Percentiles rank a stretch among this genome's conserved stretches.
These are phyloP conservation scores for Coemansia sp. DNA, from an alignment of 192 early-diverging fungal genomes.

Conservation along the genomic window DNA sequence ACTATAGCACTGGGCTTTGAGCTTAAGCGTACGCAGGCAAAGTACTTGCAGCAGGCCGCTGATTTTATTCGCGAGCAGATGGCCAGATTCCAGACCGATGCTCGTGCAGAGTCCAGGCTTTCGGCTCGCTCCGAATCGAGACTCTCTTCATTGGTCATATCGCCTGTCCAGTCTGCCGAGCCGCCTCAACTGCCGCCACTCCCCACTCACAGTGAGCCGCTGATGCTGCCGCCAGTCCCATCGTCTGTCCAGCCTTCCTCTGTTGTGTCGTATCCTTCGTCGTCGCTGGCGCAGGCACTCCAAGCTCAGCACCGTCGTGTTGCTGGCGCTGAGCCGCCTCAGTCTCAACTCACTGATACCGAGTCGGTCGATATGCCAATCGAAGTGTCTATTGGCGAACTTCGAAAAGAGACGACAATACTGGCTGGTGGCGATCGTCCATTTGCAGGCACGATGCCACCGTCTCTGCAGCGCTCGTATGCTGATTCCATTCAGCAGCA, in stretches of 20 bases:
- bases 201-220: background rate
- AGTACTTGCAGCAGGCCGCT: conserved; percentile 49
- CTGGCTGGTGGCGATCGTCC: background rate
- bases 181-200: background rate
- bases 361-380: background rate
- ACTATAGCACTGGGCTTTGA: conserved; percentile 52
- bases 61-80: conserved; percentile 55
- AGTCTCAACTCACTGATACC: background rate
- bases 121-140: conserved; percentile 2
- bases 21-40: conserved; percentile 53
- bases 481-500: background rate
- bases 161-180: background rate
- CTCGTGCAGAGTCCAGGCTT: conserved; percentile 20
- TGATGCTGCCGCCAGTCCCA: conserved; percentile 7
- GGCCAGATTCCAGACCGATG: conserved; percentile 26
- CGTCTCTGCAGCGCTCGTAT: conserved; percentile 8
- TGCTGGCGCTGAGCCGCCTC: conserved; percentile 10
- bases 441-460: background rate
- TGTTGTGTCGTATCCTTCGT: conserved; percentile 8
- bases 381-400: background rate
- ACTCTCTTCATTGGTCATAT: background rate
- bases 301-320: conserved; percentile 20
- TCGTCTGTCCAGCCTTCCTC: conserved; percentile 10
- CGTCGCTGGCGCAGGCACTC: background rate
- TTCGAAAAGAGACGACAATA: background rate